Base-by-base conservation (phyloP, 495 filamentous ascomycete genomes). In the Sabuloglossum arenarium region DNA sequence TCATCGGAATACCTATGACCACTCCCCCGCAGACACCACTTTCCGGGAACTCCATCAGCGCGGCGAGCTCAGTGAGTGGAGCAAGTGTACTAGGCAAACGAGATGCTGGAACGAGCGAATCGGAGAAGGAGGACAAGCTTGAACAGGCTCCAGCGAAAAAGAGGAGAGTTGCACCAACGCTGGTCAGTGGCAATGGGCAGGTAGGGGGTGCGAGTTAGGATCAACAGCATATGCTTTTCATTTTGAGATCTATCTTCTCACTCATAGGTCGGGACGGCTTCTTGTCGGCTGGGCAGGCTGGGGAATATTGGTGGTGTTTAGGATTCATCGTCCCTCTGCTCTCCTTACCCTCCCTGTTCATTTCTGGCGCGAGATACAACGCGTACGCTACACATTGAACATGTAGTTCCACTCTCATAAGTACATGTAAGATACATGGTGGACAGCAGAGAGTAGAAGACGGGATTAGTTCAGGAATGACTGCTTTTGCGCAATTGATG, bases 1-100 rank as follows among this genome's bases (percentile, higher is more conserved):
- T 75, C 1, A 51, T 56, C 21, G 62, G 66, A n/a, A 67, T 82
- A 24, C 78, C 79, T 10, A 73, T 86, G 49, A 81, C 81, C 3
- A 91, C 87, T 4, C 87, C 87, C 24, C 87, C 87, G 1, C 81
- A 88, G 66, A 93, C 87, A 8, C 85, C 86, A 12, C 68, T 79
- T 53, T 67, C 71, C 21, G 64, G 65, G 63, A 21, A 66, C 67
- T 51, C 16, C 69, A 69, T 50, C 4, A 73, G 73, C 50, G 71
- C 72, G 16, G 58, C 67, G 24, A 71, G 66, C 29, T 63, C 66
- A 1, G 64, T 66, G 42, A 69, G 67, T 53, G 65, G 64, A 5
- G 32, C 46, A 42, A 75, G 68, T 52, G 70, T 79, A 4, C 63
- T 81, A 21, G 79, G 79, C 0, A 82, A 82, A 61, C 70, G 79